phyloP scores from a whole-genome alignment of 495 filamentous ascomycete genomes.

The Margaritispora aquatica region DNA sequence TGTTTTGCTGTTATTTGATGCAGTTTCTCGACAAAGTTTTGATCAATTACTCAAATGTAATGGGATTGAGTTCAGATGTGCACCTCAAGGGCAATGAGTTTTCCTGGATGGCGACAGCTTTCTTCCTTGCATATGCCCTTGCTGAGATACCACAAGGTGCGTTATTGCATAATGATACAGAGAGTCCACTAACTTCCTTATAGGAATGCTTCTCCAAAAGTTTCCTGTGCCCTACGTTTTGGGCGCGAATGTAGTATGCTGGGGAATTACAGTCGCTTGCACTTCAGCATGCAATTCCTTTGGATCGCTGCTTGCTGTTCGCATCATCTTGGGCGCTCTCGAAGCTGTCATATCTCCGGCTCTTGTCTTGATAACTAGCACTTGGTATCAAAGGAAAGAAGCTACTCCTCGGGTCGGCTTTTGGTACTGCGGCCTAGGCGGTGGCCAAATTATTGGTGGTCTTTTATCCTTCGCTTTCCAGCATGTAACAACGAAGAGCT shows the following conservation, averaged over 20 bases:
- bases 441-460: slow-evolving; percentile 33
- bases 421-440: slow-evolving; percentile 60
- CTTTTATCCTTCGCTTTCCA: slow-evolving; percentile 19
- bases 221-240: slow-evolving; percentile 54
- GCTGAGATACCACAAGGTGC: slow-evolving; percentile 3
- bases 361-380: slow-evolving; percentile 50
- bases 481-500: not conserved
- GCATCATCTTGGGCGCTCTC: slow-evolving; percentile 55
- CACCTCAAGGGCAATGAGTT: slow-evolving; percentile 31
- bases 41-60: slow-evolving; percentile 56
- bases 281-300: slow-evolving; percentile 31
- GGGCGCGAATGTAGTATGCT: slow-evolving; percentile 49
- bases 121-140: slow-evolving; percentile 57
- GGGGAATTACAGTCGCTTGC: slow-evolving; percentile 48
- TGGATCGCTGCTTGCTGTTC: slow-evolving; percentile 47
- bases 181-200: not conserved
- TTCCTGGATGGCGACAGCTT: slow-evolving; percentile 49
- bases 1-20: slow-evolving; percentile 57
- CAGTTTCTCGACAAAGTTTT: slow-evolving; percentile 64
- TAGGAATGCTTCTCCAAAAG: slow-evolving; percentile 43
- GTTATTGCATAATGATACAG: not conserved
- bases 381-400: slow-evolving; percentile 57
- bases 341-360: slow-evolving; percentile 55
- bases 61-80: slow-evolving; percentile 49
- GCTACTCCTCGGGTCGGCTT: slow-evolving; percentile 34